Base-by-base conservation (phyloP, 345 rosid species). In the Nasturtium officinale region DNA sequence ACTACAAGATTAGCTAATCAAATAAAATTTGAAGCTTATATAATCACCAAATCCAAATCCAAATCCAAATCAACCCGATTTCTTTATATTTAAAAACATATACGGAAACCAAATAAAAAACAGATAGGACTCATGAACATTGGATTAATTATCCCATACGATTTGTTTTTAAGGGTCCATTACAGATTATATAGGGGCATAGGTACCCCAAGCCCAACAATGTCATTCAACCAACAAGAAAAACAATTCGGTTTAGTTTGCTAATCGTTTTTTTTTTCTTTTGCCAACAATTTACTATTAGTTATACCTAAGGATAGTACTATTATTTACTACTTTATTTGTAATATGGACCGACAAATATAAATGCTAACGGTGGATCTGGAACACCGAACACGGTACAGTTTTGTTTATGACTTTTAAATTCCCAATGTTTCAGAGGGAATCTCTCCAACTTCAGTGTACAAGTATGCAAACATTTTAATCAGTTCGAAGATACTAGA, bases 401-500 rank as follows among this genome's bases (percentile, higher is more conserved):
- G 61, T 64, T 77, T 71, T 77, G 72, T 71, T 71, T 76, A 63
- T 77, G 77, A 71, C 72, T 77, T 77, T 77, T 71, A 66, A 52
- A 29, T 71, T 77, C 77, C 72, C 80, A 71, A 77, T 65, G 80
- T 77, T 77, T 48, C 77, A 65, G 55, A 77, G 38, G 61, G 80
- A 71, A 77, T 77, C 80, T 77, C 64, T 71, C 77, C 32, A 68
- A 50, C 58, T 65, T 59, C 80, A 71, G 71, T 43, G 71, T 43
- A 62, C 79, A 33, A 43, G 3, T 45, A 48, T 15, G 7, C 62
- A 23, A 45, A 1, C 40, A 21, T 13, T 62, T 61, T 9, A 29
- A 52, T 51, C 35, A 16, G 21, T 43, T 62, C 9, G 32, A 53
- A 56, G 25, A 26, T 20, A n/a, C 47, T 58, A 23, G 48, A n/a